phyloP scores from a whole-genome alignment of 208 protist genomes.

The Crithidia brevicula region DNA sequence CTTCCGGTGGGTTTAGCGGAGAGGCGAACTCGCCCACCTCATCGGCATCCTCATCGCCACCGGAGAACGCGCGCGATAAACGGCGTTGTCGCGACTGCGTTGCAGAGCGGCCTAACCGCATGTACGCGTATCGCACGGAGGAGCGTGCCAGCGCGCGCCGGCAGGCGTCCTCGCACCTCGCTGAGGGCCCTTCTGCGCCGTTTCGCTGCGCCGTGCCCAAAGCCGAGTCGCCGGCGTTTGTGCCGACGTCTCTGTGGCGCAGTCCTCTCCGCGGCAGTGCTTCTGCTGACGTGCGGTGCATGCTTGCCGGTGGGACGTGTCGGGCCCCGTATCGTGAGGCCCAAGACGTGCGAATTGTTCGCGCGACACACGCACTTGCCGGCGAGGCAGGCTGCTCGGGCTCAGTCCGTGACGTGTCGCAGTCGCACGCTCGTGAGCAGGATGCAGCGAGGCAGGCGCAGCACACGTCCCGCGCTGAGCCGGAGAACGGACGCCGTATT shows the following conservation, averaged over 20 bases:
- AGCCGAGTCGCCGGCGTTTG: conserved; percentile 22
- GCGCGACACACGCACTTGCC: conserved; percentile 5
- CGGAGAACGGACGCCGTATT: conserved; percentile 17
- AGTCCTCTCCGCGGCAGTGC: background rate
- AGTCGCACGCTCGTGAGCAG: conserved; percentile 18
- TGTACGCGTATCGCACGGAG: background rate
- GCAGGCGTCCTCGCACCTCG: background rate
- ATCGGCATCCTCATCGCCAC: background rate
- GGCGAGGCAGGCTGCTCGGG: background rate
- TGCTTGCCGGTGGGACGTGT: conserved; percentile 10
- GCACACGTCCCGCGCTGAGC: conserved; percentile 20
- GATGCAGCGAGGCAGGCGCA: conserved; percentile 20
- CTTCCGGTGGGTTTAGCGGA: conserved; percentile 12
- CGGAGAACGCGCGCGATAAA: background rate
- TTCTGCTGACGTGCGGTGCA: background rate
- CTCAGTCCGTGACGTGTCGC: background rate
- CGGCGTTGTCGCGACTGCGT: background rate
- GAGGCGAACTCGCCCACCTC: background rate
- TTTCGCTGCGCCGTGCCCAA: conserved; percentile 13
- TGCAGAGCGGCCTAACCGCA: background rate
- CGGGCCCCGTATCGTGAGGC: conserved; percentile 34
- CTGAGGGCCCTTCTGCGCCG: background rate
- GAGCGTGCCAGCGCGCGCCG: background rate
- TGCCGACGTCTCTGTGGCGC: conserved; percentile 11
- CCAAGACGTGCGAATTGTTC: conserved; percentile 30